phyloP scores from a whole-genome alignment of 2,329 filamentous ascomycete genomes.

The Cercospora zeae-maydis region DNA sequence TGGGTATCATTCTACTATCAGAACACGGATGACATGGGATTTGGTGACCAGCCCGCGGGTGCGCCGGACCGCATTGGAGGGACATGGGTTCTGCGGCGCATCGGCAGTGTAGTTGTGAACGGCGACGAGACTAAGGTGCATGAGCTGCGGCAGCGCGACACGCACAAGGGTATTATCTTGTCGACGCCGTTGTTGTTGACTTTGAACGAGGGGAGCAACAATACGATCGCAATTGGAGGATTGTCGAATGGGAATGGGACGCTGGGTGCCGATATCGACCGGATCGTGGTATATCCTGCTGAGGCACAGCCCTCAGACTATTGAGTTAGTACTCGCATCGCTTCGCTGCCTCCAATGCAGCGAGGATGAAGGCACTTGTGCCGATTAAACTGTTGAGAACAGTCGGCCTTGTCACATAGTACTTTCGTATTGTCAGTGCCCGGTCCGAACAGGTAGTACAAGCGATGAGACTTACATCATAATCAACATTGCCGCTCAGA shows the following conservation, averaged over 20 bases:
- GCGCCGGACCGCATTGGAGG: constrained; percentile 59
- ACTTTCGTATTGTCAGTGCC: constrained; percentile 32
- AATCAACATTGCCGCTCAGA: constrained; percentile 49
- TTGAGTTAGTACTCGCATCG: constrained; percentile 9
- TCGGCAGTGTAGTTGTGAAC: constrained; percentile 60
- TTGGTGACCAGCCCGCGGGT: constrained; percentile 53
- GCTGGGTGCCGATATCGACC: constrained; percentile 58
- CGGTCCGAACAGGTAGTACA: not conserved
- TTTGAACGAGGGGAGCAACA: constrained; percentile 54
- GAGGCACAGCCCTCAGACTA: constrained; percentile 36
- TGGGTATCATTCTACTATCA: constrained; percentile 60
- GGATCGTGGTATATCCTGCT: constrained; percentile 58
- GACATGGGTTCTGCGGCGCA: constrained; percentile 57
- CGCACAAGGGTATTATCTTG: constrained; percentile 58
- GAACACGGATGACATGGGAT: constrained; percentile 60
- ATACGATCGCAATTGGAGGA: constrained; percentile 58
- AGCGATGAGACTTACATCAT: constrained; percentile 42
- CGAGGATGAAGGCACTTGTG: constrained; percentile 42
- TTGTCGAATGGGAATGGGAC: constrained; percentile 55
- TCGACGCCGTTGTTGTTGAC: constrained; percentile 56
- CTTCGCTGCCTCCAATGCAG: constrained; percentile 36
- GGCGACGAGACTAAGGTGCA: constrained; percentile 49
- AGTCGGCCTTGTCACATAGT: constrained; percentile 44
- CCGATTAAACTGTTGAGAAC: constrained; percentile 41
- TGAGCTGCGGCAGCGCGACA: constrained; percentile 53